Percentiles rank a stretch among this genome's conserved stretches.
phyloP scores from a whole-genome alignment of 2,329 filamentous ascomycete genomes.

The Beauveria medogensis region DNA sequence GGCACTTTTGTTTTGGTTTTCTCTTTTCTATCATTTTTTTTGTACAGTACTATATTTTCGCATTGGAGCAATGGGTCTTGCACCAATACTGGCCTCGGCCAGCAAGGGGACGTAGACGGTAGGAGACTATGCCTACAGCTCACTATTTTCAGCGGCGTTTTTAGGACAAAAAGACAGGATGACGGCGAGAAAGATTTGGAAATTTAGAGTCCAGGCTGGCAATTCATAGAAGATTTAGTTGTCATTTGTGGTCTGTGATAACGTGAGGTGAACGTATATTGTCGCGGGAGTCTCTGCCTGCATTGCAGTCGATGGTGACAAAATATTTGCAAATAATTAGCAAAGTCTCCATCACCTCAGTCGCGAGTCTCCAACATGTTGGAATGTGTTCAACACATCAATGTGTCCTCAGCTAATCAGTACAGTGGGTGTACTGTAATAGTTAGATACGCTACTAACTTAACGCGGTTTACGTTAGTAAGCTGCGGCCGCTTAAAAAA shows the following conservation, averaged over 20 bases:
- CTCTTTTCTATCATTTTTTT: conserved; percentile 1
- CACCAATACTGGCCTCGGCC: conserved; percentile 9
- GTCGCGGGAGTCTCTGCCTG: too few relatives aligned
- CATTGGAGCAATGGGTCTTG: background rate
- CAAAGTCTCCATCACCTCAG: too few relatives aligned
- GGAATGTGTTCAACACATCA: background rate
- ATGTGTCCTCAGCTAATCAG: background rate
- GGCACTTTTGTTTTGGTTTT: conserved; percentile 14
- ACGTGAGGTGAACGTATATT: background rate
- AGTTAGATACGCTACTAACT: too few relatives aligned
- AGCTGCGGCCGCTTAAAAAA: background rate
- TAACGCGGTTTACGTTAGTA: background rate
- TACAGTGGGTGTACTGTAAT: too few relatives aligned
- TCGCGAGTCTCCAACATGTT: too few relatives aligned
- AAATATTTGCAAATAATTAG: too few relatives aligned
- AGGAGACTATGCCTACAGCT: conserved; percentile 1
- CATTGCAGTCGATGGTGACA: too few relatives aligned
- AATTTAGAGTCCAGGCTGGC: conserved; percentile 4
- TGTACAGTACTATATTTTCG: conserved; percentile 10
- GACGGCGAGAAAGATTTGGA: conserved; percentile 4
- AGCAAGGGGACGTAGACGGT: background rate
- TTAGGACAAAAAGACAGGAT: conserved; percentile 4
- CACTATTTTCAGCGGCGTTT: conserved; percentile 9
- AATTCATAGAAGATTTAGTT: background rate
- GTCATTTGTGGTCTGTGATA: background rate